Evolutionary conservation across 257 asterid species (phyloP), one percentile per base, ranked within the genome.

Genomic region (Petunia axillaris): DNA sequence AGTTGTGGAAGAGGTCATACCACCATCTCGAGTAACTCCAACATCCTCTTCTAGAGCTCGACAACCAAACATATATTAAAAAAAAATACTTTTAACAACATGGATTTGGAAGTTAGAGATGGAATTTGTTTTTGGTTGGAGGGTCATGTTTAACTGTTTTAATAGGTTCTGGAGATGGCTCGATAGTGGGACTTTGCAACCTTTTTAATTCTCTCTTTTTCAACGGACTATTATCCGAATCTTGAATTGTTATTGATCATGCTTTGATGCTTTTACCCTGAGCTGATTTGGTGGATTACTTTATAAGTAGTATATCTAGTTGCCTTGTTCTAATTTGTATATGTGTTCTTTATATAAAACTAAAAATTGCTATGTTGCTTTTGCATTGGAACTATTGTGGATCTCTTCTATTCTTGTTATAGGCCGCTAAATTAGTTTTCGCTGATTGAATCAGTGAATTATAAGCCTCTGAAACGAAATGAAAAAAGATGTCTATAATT

Each of bases 1-100:
- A 64, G 5, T 6, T 48, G 5, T 15, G 13, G 16, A 38, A 7
- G 43, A n/a, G 15, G 8, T 2, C 25, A 58, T 58, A 16, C 55
- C 46, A 10, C 15, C 37, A 68, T 73, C 74, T 54, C 81, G 52
- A 75, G 81, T 46, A 76, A 80, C 35, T 43, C 25, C 41, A 84
- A 67, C 66, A 53, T 81, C 57, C 76, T 79, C 13, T 80, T 84
- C 1, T 81, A 53, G n/a, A 53, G 16, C 3, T 11, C 3, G 16
- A 5, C 10, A 53, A 5, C 59, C 59, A 53, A 53, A 53, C 59
- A 53, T 10, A 53, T 53, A 3, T 2, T 1, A 53, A 5, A n/a
- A 53, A 53, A 11, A 53, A 9, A n/a, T n/a, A 10, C 14, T 11
- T 4, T 53, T 15, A 53, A 53, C 59, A 10, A n/a, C 57, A 52